phyloP scores from a whole-genome alignment of 2,329 filamentous ascomycete species.

The Grosmannia serpens region DNA sequence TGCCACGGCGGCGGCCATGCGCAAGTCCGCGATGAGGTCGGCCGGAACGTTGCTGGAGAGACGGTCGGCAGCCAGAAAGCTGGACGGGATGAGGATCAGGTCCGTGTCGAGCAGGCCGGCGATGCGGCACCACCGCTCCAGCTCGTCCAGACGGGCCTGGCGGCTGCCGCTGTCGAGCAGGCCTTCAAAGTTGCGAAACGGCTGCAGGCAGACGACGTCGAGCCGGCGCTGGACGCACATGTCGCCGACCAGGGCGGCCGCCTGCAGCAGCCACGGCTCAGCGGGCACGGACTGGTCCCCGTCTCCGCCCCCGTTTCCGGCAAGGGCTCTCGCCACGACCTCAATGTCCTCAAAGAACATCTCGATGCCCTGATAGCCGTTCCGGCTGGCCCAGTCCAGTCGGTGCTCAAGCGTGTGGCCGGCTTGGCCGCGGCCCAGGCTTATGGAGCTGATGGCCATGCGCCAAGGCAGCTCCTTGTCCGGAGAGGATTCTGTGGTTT shows the following conservation, averaged over 20 bases:
- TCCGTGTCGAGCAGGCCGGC: constrained; percentile 44
- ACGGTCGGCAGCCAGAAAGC: constrained; percentile 32
- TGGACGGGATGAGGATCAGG: constrained; percentile 50
- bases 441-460: constrained; percentile 11
- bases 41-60: constrained; percentile 23
- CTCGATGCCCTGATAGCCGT: constrained; percentile 44
- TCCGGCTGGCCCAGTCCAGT: constrained; percentile 5
- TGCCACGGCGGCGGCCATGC: constrained; percentile 44
- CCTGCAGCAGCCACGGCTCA: constrained; percentile 20
- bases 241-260: constrained; percentile 31
- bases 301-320: not conserved
- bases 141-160: constrained; percentile 35
- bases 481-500: too few species aligned
- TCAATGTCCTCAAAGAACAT: constrained; percentile 53
- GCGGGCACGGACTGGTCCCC: not conserved
- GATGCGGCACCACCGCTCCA: constrained; percentile 48
- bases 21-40: constrained; percentile 41
- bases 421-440: constrained; percentile 9
- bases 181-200: constrained; percentile 55
- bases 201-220: constrained; percentile 43
- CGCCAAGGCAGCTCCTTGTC: not conserved
- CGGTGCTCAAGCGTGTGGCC: constrained; percentile 9
- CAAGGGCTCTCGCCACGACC: constrained; percentile 29
- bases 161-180: constrained; percentile 38
- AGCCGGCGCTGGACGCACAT: constrained; percentile 35